Evolutionary conservation across 2,329 filamentous ascomycete genomes (phyloP).

Genomic region (Colletotrichum cuscutae): DNA sequence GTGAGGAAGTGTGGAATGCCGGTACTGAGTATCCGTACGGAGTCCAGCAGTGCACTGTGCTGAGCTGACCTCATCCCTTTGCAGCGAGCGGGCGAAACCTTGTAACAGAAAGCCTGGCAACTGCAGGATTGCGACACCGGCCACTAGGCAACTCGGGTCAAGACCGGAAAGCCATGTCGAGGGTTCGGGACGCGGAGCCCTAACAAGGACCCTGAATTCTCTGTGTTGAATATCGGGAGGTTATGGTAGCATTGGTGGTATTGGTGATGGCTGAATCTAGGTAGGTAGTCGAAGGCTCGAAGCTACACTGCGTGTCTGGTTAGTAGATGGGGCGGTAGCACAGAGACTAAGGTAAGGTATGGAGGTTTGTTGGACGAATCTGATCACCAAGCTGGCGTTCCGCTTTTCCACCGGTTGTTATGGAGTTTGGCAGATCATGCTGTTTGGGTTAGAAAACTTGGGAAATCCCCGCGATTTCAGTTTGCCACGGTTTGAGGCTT

Average conservation of each 20-base stretch:
- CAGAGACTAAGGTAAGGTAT: neutral
- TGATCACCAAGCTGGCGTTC: neutral
- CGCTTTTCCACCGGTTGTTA: neutral
- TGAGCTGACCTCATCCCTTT: neutral
- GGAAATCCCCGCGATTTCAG: constrained; percentile 27
- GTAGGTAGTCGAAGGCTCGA: too few species aligned
- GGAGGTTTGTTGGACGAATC: neutral
- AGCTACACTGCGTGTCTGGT: too few species aligned
- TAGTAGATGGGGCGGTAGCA: neutral
- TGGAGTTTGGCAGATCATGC: neutral
- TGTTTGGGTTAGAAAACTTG: neutral
- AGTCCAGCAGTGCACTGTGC: neutral
- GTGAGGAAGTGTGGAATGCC: too few species aligned
- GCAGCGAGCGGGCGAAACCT: neutral
- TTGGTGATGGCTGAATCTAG: neutral
- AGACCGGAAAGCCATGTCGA: neutral
- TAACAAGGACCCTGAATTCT: constrained; percentile 28
- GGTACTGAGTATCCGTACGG: too few species aligned
- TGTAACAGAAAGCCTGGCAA: neutral
- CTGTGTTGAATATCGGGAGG: neutral
- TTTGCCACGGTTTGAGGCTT: constrained; percentile 31
- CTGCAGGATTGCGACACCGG: constrained; percentile 21
- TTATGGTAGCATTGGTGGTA: neutral
- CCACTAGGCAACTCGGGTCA: constrained; percentile 17
- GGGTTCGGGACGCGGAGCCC: constrained; percentile 30